Conservation (phyloP, 192 early-diverging fungal species). For the Backusella liffmaniae region DNA sequence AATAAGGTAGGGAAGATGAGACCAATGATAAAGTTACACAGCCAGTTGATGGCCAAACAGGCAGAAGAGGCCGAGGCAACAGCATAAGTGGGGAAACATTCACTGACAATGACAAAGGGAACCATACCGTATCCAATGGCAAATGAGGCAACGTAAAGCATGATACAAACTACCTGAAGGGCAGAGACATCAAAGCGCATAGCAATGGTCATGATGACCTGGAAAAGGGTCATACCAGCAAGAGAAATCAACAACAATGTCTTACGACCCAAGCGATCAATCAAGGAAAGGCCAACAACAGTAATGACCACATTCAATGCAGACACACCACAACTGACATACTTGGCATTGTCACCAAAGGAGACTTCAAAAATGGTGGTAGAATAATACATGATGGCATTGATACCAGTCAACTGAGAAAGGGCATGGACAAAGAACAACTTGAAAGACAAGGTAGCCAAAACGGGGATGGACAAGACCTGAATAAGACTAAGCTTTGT, state of each 20-base stretch:
- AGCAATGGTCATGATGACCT: slow-evolving; percentile 47
- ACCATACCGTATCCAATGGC: slow-evolving; percentile 59
- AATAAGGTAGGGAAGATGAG: slow-evolving; percentile 50
- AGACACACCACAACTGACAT: slow-evolving; percentile 54
- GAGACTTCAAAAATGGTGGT: slow-evolving; percentile 61
- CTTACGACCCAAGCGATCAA: slow-evolving; percentile 64
- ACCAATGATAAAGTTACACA: slow-evolving; percentile 53
- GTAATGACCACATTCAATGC: slow-evolving; percentile 61
- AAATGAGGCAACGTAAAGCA: slow-evolving; percentile 57
- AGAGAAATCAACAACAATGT: slow-evolving; percentile 56
- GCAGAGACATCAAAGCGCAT: slow-evolving; percentile 16
- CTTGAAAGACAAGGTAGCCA: slow-evolving; percentile 44
- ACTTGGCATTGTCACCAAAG: slow-evolving; percentile 49
- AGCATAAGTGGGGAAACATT: slow-evolving; percentile 53
- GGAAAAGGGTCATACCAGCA: slow-evolving; percentile 62
- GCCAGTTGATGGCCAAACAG: slow-evolving; percentile 48
- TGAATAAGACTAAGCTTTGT: slow-evolving; percentile 30
- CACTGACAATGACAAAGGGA: slow-evolving; percentile 56
- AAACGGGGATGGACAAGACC: slow-evolving; percentile 34
- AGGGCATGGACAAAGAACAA: slow-evolving; percentile 56
- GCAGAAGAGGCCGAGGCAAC: slow-evolving; percentile 50
- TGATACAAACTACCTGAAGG: slow-evolving; percentile 35
- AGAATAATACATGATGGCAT: slow-evolving; percentile 64
- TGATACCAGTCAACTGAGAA: slow-evolving; percentile 67
- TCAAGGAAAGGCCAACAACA: slow-evolving; percentile 48